Evolutionary conservation across 345 rosid genomes (phyloP).

Genomic region (Aethionema arabicum): DNA sequence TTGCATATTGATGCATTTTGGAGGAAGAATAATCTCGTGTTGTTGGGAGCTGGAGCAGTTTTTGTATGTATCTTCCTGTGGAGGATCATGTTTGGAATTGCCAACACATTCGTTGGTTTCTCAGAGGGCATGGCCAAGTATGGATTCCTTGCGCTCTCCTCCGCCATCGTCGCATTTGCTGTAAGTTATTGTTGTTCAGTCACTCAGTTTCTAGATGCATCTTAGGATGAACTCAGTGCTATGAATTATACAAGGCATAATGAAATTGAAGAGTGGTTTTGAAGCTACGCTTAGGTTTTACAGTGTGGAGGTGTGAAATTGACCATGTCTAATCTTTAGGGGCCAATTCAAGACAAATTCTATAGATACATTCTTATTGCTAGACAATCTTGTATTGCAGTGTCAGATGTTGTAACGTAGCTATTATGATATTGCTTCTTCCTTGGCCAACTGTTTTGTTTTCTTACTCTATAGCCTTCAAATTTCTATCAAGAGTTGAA

Average conservation of each 20-base stretch:
- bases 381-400: neutral
- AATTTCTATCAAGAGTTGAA: neutral
- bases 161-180: conserved; percentile 80
- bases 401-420: neutral
- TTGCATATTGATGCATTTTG: conserved; percentile 77
- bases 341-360: conserved; percentile 1
- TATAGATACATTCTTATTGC: conserved; percentile 7
- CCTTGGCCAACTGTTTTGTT: neutral
- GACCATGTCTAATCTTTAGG: neutral
- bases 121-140: conserved; percentile 95
- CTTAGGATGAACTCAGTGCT: conserved; percentile 8
- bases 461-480: conserved; percentile 1
- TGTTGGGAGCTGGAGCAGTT: conserved; percentile 70
- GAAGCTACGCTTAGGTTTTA: neutral
- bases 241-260: neutral
- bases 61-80: conserved; percentile 65
- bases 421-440: neutral
- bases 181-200: conserved; percentile 45
- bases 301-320: conserved; percentile 14
- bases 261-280: neutral
- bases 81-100: conserved; percentile 91
- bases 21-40: conserved; percentile 62
- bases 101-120: conserved; percentile 73
- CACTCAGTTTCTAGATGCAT: neutral
- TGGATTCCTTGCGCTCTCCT: conserved; percentile 87